Conservation (phyloP, 257 asterid genomes). For the Solanum peruvianum region DNA sequence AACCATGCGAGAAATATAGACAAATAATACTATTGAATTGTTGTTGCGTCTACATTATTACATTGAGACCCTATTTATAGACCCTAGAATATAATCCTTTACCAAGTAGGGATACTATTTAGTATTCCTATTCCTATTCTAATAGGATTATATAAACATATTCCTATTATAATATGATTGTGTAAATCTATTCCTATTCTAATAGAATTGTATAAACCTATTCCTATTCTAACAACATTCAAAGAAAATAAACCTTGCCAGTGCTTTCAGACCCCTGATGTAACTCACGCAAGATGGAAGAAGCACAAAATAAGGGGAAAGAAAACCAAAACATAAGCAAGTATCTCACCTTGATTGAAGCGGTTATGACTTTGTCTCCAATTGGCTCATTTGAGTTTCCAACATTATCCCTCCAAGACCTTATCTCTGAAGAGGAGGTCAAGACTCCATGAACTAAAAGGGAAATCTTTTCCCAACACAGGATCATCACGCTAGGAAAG, state of each 20-base stretch:
- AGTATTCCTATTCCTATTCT: no score
- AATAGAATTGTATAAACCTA: no score
- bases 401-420: conserved; percentile 44
- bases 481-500: conserved; percentile 59
- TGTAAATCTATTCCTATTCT: no score
- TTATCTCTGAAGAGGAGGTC: conserved; percentile 36
- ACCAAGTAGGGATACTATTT: no score
- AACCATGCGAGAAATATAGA: no score
- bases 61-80: no score
- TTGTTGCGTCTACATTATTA: no score
- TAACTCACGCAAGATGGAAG: neutral
- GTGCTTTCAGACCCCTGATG: neutral
- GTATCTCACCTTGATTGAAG: conserved; percentile 68
- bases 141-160: no score
- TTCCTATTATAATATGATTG: no score
- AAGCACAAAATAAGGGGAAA: neutral
- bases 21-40: no score
- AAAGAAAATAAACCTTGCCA: neutral
- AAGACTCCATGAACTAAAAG: conserved; percentile 34
- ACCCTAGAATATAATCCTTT: no score
- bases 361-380: conserved; percentile 65
- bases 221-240: no score
- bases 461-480: conserved; percentile 71
- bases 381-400: conserved; percentile 35
- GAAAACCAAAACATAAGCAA: neutral